Base-by-base conservation (phyloP, 352 stramenopile species). In the Aphanomyces invadans region DNA sequence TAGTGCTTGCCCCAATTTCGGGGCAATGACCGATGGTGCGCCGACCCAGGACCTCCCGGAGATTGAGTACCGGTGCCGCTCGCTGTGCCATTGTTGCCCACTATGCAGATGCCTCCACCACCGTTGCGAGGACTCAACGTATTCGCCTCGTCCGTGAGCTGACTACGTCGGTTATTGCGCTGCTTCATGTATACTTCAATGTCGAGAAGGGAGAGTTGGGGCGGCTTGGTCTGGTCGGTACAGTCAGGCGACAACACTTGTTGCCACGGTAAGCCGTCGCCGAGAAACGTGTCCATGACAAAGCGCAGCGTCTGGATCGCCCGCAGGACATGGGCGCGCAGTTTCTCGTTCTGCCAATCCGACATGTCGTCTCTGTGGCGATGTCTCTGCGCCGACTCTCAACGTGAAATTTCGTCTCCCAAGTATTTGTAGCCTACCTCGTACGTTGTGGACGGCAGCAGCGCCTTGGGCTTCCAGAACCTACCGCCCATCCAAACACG, bases 1-100 rank as follows among this genome's bases (percentile, higher is more conserved):
- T 85, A 76, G 25, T 78, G 77, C 48, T 90, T 90, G 10, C 73
- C 80, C 82, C 82, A 89, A 33, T 81, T 87, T 3, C 80, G 77
- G 11, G 82, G 82, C 31, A 89, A 69, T 2, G 82, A 83, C 23
- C 76, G 76, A 19, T 78, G 74, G 2, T 53, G 62, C 10, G 70
- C 60, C 15, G 15, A n/a, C 36, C 36, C 36, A 15, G 36, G 15
- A 42, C 36, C 36, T 15, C 36, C 36, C 15, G 36, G 36, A 7
- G 36, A 15, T 15, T 42, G 36, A 7, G 36, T 42, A 15, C 36
- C 36, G 15, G 7, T 42, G 36, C 36, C 36, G 15, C 36, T 42
- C 15, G 36, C 36, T 0, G 62, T 52, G 11, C 74, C 63, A 25
- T 31, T n/a, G 9, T 36, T 3, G 26, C 57, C 55, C 36, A 7